phyloP scores from a whole-genome alignment of 768 basidiomycete species.

The Suillus brevipes region DNA sequence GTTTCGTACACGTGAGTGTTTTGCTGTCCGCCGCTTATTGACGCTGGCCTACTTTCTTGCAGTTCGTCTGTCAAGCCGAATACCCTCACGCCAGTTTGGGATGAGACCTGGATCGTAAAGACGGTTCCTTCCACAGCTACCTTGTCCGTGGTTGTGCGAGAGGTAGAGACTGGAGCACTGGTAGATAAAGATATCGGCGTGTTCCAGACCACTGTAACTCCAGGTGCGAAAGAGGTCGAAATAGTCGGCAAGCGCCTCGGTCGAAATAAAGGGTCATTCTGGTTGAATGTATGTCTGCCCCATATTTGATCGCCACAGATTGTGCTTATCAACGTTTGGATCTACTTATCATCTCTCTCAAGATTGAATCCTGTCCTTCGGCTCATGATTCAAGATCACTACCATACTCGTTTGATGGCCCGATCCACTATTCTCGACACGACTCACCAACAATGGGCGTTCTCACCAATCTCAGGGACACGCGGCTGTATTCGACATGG shows the following conservation, averaged over 20 bases:
- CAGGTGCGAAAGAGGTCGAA: constrained; percentile 64
- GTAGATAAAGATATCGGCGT: constrained; percentile 67
- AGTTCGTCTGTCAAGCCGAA: constrained; percentile 67
- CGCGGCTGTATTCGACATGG: constrained; percentile 77
- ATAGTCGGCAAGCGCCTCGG: constrained; percentile 55
- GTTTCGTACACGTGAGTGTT: constrained; percentile 63
- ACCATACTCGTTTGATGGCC: constrained; percentile 73
- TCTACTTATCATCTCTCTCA: neutral
- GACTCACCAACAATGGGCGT: constrained; percentile 69
- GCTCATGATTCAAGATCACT: constrained; percentile 38
- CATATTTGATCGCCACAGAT: neutral
- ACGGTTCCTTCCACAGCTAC: constrained; percentile 68
- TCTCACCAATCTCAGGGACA: constrained; percentile 60
- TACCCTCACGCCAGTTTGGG: constrained; percentile 68
- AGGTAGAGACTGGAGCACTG: constrained; percentile 61
- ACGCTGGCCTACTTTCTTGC: constrained; percentile 3
- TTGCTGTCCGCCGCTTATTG: constrained; percentile 5
- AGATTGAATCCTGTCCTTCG: constrained; percentile 61
- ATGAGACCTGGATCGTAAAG: constrained; percentile 71
- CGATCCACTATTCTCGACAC: constrained; percentile 69
- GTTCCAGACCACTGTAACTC: constrained; percentile 50
- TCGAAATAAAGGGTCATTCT: constrained; percentile 59
- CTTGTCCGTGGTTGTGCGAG: constrained; percentile 60
- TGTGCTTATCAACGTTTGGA: constrained; percentile 7
- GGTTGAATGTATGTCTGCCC: constrained; percentile 54